Percentiles rank a stretch among this genome's conserved stretches.
Evolutionary conservation across 306 rosid genomes (phyloP).

Genomic region (Sphenostylis stenocarpa): DNA sequence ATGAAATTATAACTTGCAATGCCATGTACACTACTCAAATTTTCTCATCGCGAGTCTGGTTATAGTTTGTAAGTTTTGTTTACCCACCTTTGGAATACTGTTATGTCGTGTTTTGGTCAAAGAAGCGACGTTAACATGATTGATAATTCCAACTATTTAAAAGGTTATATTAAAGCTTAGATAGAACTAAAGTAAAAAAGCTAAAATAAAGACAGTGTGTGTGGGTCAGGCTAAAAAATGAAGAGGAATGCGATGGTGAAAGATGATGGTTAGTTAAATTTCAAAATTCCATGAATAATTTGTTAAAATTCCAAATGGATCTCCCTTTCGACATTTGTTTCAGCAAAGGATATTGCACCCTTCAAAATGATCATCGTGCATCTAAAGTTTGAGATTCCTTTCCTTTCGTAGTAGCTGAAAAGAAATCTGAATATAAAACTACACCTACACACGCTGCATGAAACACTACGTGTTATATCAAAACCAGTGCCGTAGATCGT

Average conservation of each 20-base stretch:
- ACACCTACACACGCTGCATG: not conserved
- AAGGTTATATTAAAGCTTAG: constrained; percentile 9
- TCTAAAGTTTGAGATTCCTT: constrained; percentile 13
- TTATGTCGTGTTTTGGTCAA: constrained; percentile 11
- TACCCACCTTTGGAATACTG: not conserved
- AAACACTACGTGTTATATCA: not conserved
- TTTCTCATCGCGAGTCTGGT: too few species aligned
- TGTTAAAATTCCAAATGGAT: not conserved
- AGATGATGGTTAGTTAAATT: not conserved
- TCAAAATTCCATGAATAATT: not conserved
- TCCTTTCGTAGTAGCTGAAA: not conserved
- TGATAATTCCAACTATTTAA: not conserved
- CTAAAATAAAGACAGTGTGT: constrained; percentile 12
- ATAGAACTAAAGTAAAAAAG: not conserved
- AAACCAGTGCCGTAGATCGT: not conserved
- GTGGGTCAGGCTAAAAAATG: not conserved
- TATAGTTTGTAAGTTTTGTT: not conserved
- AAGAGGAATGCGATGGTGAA: constrained; percentile 17
- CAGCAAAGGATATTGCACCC: not conserved
- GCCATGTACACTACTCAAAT: too few species aligned
- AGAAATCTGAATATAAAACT: not conserved
- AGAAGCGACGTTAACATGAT: not conserved
- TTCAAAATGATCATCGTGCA: not conserved
- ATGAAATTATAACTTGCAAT: too few species aligned
- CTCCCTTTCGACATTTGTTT: not conserved